phyloP scores from a whole-genome alignment of 2,329 filamentous ascomycete genomes.

The Colletotrichum nymphaeae region DNA sequence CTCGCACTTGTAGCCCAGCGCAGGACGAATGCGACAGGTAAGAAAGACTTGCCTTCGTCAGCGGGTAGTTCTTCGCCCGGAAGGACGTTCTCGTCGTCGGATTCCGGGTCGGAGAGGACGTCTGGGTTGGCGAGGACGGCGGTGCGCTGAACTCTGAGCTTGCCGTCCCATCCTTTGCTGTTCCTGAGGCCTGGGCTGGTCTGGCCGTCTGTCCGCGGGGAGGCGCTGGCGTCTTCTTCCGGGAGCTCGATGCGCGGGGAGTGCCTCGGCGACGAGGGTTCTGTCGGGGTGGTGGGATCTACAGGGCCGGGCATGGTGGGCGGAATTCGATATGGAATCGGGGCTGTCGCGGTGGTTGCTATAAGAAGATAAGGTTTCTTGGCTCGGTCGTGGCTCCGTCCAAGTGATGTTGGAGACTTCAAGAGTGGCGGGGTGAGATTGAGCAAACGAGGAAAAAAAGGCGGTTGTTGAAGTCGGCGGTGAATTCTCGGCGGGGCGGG shows the following conservation, averaged over 20 bases:
- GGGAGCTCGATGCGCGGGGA: constrained; percentile 61
- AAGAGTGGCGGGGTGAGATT: not conserved
- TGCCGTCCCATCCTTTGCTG: constrained; percentile 85
- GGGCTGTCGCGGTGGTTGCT: not conserved
- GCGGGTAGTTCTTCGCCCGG: constrained; percentile 81
- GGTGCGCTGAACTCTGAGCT: constrained; percentile 79
- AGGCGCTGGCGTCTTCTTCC: constrained; percentile 49
- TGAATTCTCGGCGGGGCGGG: constrained; percentile 27
- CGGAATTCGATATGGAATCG: not conserved
- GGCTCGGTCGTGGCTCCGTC: not conserved
- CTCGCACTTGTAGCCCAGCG: not conserved
- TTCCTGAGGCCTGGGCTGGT: constrained; percentile 63
- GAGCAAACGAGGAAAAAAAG: not conserved
- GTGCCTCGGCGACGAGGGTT: constrained; percentile 37
- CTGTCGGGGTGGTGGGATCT: constrained; percentile 49
- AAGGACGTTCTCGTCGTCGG: constrained; percentile 75
- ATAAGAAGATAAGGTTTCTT: not conserved
- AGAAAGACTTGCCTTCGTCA: constrained; percentile 74
- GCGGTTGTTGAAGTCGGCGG: not conserved
- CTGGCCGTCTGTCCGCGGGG: constrained; percentile 53
- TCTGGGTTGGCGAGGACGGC: constrained; percentile 81
- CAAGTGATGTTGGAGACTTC: not conserved
- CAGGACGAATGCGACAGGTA: not conserved
- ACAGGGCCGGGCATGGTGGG: constrained; percentile 54
- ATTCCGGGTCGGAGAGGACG: constrained; percentile 85